These are phyloP conservation scores for Ilyonectria destructans DNA, from an alignment of 2,329 filamentous ascomycete genomes.

Conservation along the genomic window DNA sequence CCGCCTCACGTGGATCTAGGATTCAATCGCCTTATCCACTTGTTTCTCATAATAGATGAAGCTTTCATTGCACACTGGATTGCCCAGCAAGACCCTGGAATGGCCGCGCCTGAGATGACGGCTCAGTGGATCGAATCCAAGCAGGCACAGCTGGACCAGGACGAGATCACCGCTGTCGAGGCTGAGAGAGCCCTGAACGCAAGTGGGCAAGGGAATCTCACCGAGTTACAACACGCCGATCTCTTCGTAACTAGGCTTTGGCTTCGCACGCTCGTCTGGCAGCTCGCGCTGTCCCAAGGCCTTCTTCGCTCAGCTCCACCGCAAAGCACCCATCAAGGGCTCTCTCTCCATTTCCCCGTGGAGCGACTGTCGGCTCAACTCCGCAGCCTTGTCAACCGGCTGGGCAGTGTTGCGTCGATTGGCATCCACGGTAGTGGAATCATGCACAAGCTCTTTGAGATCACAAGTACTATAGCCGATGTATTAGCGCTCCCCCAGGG, in stretches of 20 bases:
- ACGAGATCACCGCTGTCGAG: constrained; percentile 54
- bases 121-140: constrained; percentile 60
- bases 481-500: constrained; percentile 68
- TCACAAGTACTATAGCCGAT: constrained; percentile 73
- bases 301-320: constrained; percentile 55
- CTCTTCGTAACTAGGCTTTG: constrained; percentile 60
- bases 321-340: constrained; percentile 54
- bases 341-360: constrained; percentile 59
- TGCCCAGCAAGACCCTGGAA: constrained; percentile 49
- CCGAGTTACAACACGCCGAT: constrained; percentile 60
- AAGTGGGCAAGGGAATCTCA: constrained; percentile 49
- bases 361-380: constrained; percentile 58
- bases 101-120: constrained; percentile 46
- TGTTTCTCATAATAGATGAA: constrained; percentile 59
- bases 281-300: constrained; percentile 58
- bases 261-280: constrained; percentile 61
- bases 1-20: constrained; percentile 56
- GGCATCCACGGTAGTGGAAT: constrained; percentile 71
- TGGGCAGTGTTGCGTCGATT: constrained; percentile 61
- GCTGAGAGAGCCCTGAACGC: constrained; percentile 47
- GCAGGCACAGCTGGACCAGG: constrained; percentile 58
- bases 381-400: constrained; percentile 55
- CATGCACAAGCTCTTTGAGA: constrained; percentile 73
- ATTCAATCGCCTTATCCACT: constrained; percentile 56
- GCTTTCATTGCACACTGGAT: constrained; percentile 57